Evolutionary conservation across 2,329 filamentous ascomycete species (phyloP).

Genomic region (Fonsecaea erecta): DNA sequence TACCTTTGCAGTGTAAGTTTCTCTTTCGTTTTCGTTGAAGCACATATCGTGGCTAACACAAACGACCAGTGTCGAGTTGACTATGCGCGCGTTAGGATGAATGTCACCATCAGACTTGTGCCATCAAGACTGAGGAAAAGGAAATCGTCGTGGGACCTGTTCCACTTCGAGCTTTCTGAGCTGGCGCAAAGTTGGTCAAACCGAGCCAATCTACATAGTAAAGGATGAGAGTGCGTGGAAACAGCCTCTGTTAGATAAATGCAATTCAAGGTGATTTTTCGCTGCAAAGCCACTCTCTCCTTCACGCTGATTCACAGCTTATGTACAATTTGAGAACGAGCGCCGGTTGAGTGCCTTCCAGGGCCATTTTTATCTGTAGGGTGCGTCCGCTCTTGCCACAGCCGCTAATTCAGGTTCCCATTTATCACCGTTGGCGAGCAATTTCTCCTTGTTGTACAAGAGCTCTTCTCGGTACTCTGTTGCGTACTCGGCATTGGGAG

Average conservation of each 20-base stretch:
- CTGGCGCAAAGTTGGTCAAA: neutral
- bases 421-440: constrained; percentile 86
- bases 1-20: constrained; percentile 79
- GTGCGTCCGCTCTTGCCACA: constrained; percentile 87
- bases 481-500: constrained; percentile 74
- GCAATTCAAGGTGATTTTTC: constrained; percentile 1
- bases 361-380: constrained; percentile 70
- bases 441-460: constrained; percentile 96
- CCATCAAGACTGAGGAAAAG: neutral
- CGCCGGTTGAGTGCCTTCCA: neutral
- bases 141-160: neutral
- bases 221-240: neutral
- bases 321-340: constrained; percentile 28
- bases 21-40: neutral
- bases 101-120: neutral
- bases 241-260: neutral
- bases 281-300: neutral
- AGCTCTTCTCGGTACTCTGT: constrained; percentile 87
- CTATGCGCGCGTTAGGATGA: constrained; percentile 53
- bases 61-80: constrained; percentile 49
- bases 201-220: neutral
- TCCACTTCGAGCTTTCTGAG: neutral
- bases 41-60: constrained; percentile 19
- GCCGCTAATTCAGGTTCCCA: constrained; percentile 98
- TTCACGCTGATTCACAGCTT: constrained; percentile 15